Conservation (phyloP, 140 eudicot species). For the Eryngium alpinum region DNA sequence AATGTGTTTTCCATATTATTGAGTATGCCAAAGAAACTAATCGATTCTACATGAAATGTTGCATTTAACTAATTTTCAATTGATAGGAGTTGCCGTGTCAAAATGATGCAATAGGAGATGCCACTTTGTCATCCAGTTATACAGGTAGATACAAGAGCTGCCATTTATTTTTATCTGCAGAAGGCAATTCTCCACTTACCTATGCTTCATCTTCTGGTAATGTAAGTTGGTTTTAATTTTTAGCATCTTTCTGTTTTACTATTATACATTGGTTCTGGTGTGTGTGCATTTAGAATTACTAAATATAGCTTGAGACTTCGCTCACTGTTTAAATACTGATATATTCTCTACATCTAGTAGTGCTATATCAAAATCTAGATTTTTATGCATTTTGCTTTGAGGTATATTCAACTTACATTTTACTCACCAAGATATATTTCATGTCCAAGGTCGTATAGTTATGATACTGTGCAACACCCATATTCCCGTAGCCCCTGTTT, state of each 20-base stretch:
- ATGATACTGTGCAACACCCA: too few species aligned
- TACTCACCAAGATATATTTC: too few species aligned
- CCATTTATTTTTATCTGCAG: slow-evolving; percentile 48
- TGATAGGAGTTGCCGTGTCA: slow-evolving; percentile 25
- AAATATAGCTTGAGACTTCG: background rate
- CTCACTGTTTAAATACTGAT: background rate
- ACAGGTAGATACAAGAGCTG: slow-evolving; percentile 33
- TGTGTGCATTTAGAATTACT: background rate
- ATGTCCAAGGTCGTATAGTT: too few species aligned
- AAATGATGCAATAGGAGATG: slow-evolving; percentile 17
- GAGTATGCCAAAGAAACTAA: background rate
- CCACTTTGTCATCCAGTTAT: slow-evolving; percentile 7
- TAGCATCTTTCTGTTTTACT: background rate
- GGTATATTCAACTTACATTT: too few species aligned
- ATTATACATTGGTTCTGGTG: background rate
- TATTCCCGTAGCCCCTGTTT: too few species aligned
- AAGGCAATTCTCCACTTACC: slow-evolving; percentile 32
- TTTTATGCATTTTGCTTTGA: too few species aligned
- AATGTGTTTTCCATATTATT: background rate
- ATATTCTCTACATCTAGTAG: background rate
- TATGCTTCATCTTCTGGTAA: slow-evolving; percentile 35
- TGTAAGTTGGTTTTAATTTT: slow-evolving; percentile 29
- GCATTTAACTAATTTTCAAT: background rate
- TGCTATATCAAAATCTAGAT: background rate
- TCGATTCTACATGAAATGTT: background rate